A percentile compares a stretch with the other conserved stretches of the same genome.
These are phyloP conservation scores for Neospermospora avenae DNA, from an alignment of 2,329 filamentous ascomycete species.

Conservation along the genomic window DNA sequence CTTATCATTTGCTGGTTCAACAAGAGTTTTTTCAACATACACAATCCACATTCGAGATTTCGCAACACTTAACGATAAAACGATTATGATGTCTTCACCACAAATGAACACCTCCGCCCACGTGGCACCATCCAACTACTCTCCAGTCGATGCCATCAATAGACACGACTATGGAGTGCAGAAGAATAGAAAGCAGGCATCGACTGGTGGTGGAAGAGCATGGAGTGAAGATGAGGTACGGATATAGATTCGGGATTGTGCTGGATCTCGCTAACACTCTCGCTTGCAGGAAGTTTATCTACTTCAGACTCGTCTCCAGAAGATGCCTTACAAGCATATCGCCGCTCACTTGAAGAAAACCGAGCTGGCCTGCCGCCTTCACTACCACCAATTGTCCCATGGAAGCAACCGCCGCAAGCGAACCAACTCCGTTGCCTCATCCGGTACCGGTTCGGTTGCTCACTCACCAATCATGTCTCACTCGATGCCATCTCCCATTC, in stretches of 20 bases:
- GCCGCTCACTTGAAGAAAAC: slow-evolving; percentile 83
- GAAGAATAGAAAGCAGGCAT: slow-evolving; percentile 65
- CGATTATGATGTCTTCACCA: slow-evolving; percentile 34
- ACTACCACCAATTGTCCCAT: slow-evolving; percentile 83
- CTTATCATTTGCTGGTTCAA: slow-evolving; percentile 34
- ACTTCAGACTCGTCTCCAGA: slow-evolving; percentile 77
- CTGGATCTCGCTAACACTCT: slow-evolving; percentile 12
- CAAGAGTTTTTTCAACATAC: slow-evolving; percentile 25
- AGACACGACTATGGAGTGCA: slow-evolving; percentile 58
- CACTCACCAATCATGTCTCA: slow-evolving; percentile 50
- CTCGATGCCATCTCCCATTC: slow-evolving; percentile 49
- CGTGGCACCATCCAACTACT: slow-evolving; percentile 31
- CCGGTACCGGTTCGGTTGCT: slow-evolving; percentile 49
- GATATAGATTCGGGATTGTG: background rate
- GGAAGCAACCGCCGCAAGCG: slow-evolving; percentile 78
- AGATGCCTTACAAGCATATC: slow-evolving; percentile 91
- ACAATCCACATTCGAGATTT: slow-evolving; percentile 18
- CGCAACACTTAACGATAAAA: slow-evolving; percentile 28
- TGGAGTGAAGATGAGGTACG: slow-evolving; percentile 83
- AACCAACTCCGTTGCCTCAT: slow-evolving; percentile 66
- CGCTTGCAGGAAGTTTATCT: slow-evolving; percentile 70
- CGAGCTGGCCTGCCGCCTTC: slow-evolving; percentile 80
- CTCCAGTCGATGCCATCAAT: slow-evolving; percentile 49
- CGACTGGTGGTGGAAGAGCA: slow-evolving; percentile 72
- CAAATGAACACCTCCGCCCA: slow-evolving; percentile 36